phyloP scores from a whole-genome alignment of 1,139 yeast species.

The Blastobotrys serpentis region DNA sequence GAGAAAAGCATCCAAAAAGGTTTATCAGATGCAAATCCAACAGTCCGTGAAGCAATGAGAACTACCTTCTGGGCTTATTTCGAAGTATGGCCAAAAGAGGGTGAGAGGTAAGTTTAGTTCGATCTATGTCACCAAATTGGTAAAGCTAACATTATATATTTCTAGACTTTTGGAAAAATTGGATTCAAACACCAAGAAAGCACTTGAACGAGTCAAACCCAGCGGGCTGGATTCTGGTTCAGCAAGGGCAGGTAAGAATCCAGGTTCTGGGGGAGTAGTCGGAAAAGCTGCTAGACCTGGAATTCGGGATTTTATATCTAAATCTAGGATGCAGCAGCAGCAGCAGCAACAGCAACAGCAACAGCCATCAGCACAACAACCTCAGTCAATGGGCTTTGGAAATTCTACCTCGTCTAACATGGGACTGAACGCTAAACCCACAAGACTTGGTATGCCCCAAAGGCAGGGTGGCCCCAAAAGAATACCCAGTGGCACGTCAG shows the following conservation, averaged over 20 bases:
- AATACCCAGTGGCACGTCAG: conserved; percentile 6
- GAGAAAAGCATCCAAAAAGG: conserved; percentile 59
- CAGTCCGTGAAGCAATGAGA: conserved; percentile 75
- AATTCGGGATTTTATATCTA: conserved; percentile 26
- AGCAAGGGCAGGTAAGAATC: conserved; percentile 2
- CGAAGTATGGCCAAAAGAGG: conserved; percentile 46
- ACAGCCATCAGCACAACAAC: not conserved
- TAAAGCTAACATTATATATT: not conserved
- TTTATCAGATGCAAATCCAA: conserved; percentile 75
- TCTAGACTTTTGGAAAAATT: conserved; percentile 40
- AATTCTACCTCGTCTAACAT: not conserved
- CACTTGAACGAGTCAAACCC: conserved; percentile 53
- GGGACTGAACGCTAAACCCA: conserved; percentile 12
- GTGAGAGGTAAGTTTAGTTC: conserved; percentile 33
- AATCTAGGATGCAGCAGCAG: conserved; percentile 18
- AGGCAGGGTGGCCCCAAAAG: conserved; percentile 10
- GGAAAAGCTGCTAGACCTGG: conserved; percentile 20
- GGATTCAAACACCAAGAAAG: conserved; percentile 51
- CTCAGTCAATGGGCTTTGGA: not conserved
- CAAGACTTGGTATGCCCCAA: conserved; percentile 19
- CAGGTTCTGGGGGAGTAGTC: conserved; percentile 9
- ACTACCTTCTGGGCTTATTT: conserved; percentile 70
- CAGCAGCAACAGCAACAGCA: conserved; percentile 12
- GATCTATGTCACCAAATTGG: not conserved
- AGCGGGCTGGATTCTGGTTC: conserved; percentile 1